Conservation (phyloP, 108 stramenopile species). For the Poteriospumella lacustris region DNA sequence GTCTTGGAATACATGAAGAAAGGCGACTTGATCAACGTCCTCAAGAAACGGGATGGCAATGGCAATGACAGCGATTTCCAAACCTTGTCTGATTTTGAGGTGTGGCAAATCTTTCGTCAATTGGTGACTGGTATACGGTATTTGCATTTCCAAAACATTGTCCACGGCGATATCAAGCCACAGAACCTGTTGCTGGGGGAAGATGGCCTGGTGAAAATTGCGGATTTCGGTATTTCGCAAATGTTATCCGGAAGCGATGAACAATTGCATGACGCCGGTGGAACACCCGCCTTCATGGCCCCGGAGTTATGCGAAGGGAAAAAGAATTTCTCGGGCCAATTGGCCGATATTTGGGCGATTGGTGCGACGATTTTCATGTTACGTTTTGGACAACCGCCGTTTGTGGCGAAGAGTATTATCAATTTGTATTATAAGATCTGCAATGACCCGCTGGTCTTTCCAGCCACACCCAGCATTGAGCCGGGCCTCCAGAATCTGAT, state of each 20-base stretch:
- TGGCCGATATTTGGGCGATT: conserved; percentile 67
- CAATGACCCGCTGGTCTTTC: conserved; percentile 50
- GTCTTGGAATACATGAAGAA: conserved; percentile 64
- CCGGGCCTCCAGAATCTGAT: conserved; percentile 35
- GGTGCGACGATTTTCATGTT: conserved; percentile 54
- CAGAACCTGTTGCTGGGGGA: conserved; percentile 54
- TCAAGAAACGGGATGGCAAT: conserved; percentile 20
- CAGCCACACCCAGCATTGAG: conserved; percentile 35
- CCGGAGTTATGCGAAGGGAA: conserved; percentile 59
- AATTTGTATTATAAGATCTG: conserved; percentile 56
- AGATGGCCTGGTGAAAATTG: conserved; percentile 54
- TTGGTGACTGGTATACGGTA: conserved; percentile 53
- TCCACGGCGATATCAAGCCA: conserved; percentile 66
- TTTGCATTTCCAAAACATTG: conserved; percentile 60
- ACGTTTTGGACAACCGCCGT: conserved; percentile 62
- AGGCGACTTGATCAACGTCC: conserved; percentile 63
- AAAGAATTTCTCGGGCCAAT: conserved; percentile 53
- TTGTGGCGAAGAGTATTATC: conserved; percentile 67
- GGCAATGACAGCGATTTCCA: neutral
- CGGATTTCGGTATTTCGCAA: conserved; percentile 61
- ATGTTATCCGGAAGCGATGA: conserved; percentile 35
- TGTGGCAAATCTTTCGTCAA: conserved; percentile 37
- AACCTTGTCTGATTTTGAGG: conserved; percentile 21
- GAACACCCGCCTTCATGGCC: conserved; percentile 68
- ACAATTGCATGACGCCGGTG: conserved; percentile 42